phyloP scores from a whole-genome alignment of 768 basidiomycete species.

The Kwoniella shandongensis region DNA sequence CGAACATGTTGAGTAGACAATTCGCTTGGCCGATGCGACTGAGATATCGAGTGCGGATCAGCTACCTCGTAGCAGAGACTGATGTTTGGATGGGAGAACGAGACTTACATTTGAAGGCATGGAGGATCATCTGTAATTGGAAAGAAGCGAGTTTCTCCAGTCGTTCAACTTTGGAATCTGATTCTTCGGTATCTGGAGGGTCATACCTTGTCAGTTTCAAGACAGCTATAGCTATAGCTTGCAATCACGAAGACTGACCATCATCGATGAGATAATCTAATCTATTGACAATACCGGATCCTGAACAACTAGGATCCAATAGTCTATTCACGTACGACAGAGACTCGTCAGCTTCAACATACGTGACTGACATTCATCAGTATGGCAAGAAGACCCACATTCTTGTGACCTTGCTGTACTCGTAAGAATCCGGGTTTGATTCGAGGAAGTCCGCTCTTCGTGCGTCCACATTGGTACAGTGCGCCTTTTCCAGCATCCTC shows the following conservation, averaged over 20 bases:
- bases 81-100: background rate
- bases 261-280: conserved; percentile 77
- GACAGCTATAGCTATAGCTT: background rate
- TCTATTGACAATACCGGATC: conserved; percentile 87
- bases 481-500: conserved; percentile 79
- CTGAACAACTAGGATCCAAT: conserved; percentile 94
- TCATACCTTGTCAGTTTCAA: conserved; percentile 34
- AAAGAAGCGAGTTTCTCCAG: conserved; percentile 81
- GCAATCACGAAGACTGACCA: conserved; percentile 56
- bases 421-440: conserved; percentile 65
- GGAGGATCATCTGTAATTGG: conserved; percentile 85
- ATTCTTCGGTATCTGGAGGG: conserved; percentile 58
- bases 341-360: background rate
- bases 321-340: conserved; percentile 58
- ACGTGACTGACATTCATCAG: background rate
- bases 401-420: conserved; percentile 71
- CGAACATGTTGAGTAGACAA: conserved; percentile 98
- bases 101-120: conserved; percentile 86
- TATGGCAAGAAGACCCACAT: conserved; percentile 62
- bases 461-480: conserved; percentile 75
- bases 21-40: conserved; percentile 75
- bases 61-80: too few relatives aligned
- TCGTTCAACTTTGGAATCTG: conserved; percentile 63
- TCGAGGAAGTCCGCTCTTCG: conserved; percentile 80
- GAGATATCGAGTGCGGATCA: conserved; percentile 20